Conservation (phyloP, 2,329 filamentous ascomycete genomes). For the Cryphonectria radicalis region DNA sequence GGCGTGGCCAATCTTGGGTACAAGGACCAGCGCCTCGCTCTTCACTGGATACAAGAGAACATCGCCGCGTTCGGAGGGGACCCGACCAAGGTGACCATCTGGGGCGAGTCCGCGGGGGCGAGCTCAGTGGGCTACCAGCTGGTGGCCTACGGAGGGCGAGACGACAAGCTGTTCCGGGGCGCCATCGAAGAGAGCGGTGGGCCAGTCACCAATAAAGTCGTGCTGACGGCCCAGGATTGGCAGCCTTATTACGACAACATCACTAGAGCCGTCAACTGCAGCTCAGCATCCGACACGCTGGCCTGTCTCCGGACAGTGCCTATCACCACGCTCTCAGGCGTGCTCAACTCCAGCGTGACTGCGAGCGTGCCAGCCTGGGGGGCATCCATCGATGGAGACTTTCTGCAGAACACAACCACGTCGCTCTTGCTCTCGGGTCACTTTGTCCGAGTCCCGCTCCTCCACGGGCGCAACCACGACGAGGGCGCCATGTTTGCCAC, state of each 20-base stretch:
- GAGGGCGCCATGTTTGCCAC: constrained; percentile 15
- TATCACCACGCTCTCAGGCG: constrained; percentile 4
- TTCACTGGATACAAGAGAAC: constrained; percentile 51
- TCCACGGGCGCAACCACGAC: constrained; percentile 21
- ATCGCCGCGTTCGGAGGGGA: constrained; percentile 48
- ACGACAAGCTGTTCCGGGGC: constrained; percentile 51
- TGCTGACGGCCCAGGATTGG: constrained; percentile 22
- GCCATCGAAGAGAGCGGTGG: constrained; percentile 33
- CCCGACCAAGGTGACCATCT: constrained; percentile 41
- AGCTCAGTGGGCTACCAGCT: constrained; percentile 40
- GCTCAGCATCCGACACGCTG: constrained; percentile 18
- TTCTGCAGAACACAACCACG: constrained; percentile 21
- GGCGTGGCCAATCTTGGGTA: constrained; percentile 53
- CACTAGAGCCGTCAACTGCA: constrained; percentile 19
- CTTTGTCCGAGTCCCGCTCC: constrained; percentile 20
- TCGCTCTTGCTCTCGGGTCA: constrained; percentile 5
- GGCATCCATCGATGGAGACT: constrained; percentile 27
- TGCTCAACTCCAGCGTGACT: constrained; percentile 25
- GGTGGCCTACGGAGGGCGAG: constrained; percentile 40
- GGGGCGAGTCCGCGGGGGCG: constrained; percentile 51
- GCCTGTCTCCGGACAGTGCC: constrained; percentile 27
- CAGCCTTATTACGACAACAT: constrained; percentile 27
- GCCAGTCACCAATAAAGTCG: not conserved
- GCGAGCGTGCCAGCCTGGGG: constrained; percentile 3
- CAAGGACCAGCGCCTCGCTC: constrained; percentile 48